phyloP scores from a whole-genome alignment of 495 filamentous ascomycete genomes.

The Astrocystis sublimbata region DNA sequence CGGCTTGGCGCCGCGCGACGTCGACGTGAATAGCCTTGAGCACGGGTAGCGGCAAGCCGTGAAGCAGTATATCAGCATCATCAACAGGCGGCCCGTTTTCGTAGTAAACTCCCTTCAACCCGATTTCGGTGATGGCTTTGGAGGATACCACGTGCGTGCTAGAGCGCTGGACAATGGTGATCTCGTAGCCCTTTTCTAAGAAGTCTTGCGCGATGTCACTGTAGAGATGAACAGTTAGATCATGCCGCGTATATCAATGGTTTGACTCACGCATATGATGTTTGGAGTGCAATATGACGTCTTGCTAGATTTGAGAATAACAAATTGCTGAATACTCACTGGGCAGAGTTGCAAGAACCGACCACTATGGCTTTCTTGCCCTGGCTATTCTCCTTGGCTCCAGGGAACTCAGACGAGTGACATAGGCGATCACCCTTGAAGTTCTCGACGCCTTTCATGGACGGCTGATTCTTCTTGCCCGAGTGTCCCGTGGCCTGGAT shows the following conservation, averaged over 20 bases:
- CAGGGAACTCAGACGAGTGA: constrained; percentile 66
- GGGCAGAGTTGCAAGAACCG: constrained; percentile 64
- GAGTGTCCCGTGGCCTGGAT: constrained; percentile 67
- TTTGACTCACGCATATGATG: no score
- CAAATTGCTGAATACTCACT: no score
- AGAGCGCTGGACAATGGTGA: constrained; percentile 66
- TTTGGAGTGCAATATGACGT: no score
- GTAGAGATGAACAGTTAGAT: no score
- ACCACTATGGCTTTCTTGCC: constrained; percentile 63
- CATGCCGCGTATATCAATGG: no score
- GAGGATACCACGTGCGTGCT: constrained; percentile 60
- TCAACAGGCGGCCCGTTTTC: constrained; percentile 52
- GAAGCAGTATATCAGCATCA: constrained; percentile 54
- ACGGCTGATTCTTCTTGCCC: constrained; percentile 63
- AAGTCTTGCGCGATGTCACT: constrained; percentile 68
- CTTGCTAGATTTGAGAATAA: no score
- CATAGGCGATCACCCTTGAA: constrained; percentile 56
- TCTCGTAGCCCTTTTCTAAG: constrained; percentile 61
- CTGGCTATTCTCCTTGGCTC: constrained; percentile 54
- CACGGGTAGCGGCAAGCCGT: constrained; percentile 53
- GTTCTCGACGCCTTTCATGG: constrained; percentile 52
- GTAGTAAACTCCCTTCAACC: constrained; percentile 55
- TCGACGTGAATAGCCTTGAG: constrained; percentile 50
- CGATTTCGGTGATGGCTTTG: constrained; percentile 50
- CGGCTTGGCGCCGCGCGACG: background rate